These are phyloP conservation scores for Chrysoporthe austroafricana DNA, from an alignment of 2,329 filamentous ascomycete species.

Conservation along the genomic window DNA sequence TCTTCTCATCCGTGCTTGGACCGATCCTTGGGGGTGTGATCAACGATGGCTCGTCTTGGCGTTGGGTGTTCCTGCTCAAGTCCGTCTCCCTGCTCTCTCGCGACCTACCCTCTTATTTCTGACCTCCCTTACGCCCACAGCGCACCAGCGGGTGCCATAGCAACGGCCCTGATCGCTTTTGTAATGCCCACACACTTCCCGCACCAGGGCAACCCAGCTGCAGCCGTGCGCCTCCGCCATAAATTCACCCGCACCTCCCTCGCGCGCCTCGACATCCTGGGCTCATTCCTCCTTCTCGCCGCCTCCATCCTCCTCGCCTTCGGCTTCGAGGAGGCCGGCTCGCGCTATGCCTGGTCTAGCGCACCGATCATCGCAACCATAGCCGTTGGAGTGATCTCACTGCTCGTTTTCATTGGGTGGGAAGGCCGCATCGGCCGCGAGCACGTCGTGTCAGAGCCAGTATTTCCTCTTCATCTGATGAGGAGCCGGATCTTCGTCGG, in stretches of 20 bases:
- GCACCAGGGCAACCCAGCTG: slow-evolving; percentile 27
- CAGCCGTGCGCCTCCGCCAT: background rate
- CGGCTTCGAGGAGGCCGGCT: slow-evolving; percentile 49
- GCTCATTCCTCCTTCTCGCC: slow-evolving; percentile 41
- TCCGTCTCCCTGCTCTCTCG: slow-evolving; percentile 32
- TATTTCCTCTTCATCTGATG: slow-evolving; percentile 37
- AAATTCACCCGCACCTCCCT: slow-evolving; percentile 29
- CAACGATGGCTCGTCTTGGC: slow-evolving; percentile 42
- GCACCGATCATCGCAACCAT: slow-evolving; percentile 41
- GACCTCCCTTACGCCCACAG: slow-evolving; percentile 28
- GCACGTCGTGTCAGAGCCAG: slow-evolving; percentile 35
- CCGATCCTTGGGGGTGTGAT: slow-evolving; percentile 50
- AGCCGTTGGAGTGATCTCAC: slow-evolving; percentile 11
- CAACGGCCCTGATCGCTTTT: slow-evolving; percentile 34
- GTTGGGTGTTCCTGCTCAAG: slow-evolving; percentile 54
- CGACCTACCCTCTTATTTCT: background rate
- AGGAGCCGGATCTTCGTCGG: background rate
- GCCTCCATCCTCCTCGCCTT: slow-evolving; percentile 50
- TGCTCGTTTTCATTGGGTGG: slow-evolving; percentile 36
- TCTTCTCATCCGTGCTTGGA: slow-evolving; percentile 46
- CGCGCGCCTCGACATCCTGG: slow-evolving; percentile 35
- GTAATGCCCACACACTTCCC: slow-evolving; percentile 36
- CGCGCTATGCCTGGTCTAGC: slow-evolving; percentile 47
- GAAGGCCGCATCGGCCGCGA: slow-evolving; percentile 34
- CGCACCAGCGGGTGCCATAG: slow-evolving; percentile 37